phyloP scores from a whole-genome alignment of 768 basidiomycete genomes.

The Agrocybe pediades region DNA sequence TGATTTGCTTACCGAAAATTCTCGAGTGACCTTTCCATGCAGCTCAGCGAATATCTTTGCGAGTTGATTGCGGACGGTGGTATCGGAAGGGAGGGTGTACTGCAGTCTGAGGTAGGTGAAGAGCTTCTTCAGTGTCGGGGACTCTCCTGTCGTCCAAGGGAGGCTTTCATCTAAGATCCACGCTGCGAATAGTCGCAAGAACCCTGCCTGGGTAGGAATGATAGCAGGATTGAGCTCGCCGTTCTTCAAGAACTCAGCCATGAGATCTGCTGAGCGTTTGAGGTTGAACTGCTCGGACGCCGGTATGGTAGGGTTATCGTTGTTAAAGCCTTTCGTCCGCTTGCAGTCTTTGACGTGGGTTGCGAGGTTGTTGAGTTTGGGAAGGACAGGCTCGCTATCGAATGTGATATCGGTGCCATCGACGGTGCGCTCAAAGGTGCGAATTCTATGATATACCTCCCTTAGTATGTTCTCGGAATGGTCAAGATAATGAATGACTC shows the following conservation, averaged over 20 bases:
- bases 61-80: conserved; percentile 24
- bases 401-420: conserved; percentile 8
- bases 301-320: background rate
- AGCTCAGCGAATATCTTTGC: conserved; percentile 22
- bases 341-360: conserved; percentile 14
- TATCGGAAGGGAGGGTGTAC: conserved; percentile 20
- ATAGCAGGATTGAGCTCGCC: conserved; percentile 32
- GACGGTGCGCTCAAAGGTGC: background rate
- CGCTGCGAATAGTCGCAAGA: conserved; percentile 29
- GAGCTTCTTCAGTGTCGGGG: conserved; percentile 12
- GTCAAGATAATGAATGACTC: too few species aligned
- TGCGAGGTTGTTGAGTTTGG: conserved; percentile 28
- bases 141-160: conserved; percentile 27
- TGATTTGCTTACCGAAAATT: conserved; percentile 20
- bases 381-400: conserved; percentile 20
- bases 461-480: too few species aligned
- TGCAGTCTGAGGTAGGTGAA: conserved; percentile 26
- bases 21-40: conserved; percentile 21
- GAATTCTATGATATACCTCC: background rate
- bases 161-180: conserved; percentile 30
- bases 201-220: conserved; percentile 26
- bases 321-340: background rate
- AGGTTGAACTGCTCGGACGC: conserved; percentile 9
- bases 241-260: conserved; percentile 28
- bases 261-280: conserved; percentile 22